These are phyloP conservation scores for Monotropa hypopitys DNA, from an alignment of 179 eudicot genomes.

Conservation along the genomic window DNA sequence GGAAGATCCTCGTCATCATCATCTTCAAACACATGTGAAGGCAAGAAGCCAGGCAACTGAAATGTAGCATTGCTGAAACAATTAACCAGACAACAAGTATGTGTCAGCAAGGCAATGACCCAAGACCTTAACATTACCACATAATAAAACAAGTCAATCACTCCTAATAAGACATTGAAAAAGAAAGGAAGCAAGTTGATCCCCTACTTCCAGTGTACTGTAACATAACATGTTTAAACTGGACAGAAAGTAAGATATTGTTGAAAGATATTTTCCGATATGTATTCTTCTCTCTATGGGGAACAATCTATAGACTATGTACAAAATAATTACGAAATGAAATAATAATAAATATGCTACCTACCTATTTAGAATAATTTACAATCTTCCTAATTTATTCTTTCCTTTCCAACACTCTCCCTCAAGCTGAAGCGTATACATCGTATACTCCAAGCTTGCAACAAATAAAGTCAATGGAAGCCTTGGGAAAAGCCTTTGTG, in stretches of 20 bases:
- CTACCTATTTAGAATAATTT: no score
- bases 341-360: no score
- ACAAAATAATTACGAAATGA: no score
- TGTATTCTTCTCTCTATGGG: no score
- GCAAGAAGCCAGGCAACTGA: constrained; percentile 72
- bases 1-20: constrained; percentile 55
- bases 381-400: no score
- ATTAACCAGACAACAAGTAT: constrained; percentile 13
- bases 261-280: no score
- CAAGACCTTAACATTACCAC: neutral
- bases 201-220: neutral
- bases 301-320: no score
- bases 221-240: neutral
- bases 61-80: constrained; percentile 75
- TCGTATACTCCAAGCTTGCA: no score
- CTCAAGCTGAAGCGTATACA: no score
- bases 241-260: neutral
- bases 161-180: neutral
- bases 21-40: constrained; percentile 58
- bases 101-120: constrained; percentile 2
- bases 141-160: neutral
- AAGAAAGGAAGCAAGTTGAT: neutral
- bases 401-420: no score
- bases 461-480: no score
- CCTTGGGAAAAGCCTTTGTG: no score